Percentiles rank a stretch among this genome's conserved stretches.
phyloP scores from a whole-genome alignment of 768 basidiomycete species.

The Sarcomyxa edulis region DNA sequence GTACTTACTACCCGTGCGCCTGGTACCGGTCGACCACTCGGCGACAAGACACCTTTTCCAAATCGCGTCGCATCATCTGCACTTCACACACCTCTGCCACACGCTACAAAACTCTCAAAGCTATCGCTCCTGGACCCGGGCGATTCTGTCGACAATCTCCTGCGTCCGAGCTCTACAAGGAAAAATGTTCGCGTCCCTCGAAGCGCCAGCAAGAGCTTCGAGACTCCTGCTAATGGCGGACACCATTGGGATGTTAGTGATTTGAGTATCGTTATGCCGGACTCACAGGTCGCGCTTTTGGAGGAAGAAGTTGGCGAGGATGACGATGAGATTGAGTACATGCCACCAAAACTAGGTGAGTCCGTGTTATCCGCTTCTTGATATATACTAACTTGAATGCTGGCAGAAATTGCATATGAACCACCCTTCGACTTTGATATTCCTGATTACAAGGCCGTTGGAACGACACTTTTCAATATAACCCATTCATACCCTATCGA shows the following conservation, averaged over 20 bases:
- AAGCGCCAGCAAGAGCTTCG: constrained; percentile 44
- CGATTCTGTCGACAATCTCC: constrained; percentile 33
- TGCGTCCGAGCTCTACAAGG: constrained; percentile 64
- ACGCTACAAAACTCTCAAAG: constrained; percentile 27
- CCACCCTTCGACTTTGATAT: constrained; percentile 41
- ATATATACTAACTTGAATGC: background rate
- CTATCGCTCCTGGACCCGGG: constrained; percentile 19
- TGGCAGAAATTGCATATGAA: constrained; percentile 34
- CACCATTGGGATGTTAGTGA: constrained; percentile 78
- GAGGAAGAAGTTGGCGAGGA: constrained; percentile 29
- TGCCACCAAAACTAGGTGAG: constrained; percentile 43
- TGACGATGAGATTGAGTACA: constrained; percentile 47
- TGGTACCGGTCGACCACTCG: constrained; percentile 57
- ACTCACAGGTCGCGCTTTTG: constrained; percentile 17
- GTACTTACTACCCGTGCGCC: too few relatives aligned
- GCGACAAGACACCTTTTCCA: constrained; percentile 74
- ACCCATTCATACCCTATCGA: constrained; percentile 28
- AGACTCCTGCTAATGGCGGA: constrained; percentile 63
- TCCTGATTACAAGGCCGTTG: constrained; percentile 38
- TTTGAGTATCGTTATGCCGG: constrained; percentile 21
- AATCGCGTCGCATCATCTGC: constrained; percentile 41
- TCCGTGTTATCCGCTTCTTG: background rate
- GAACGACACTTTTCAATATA: constrained; percentile 26
- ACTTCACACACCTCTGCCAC: constrained; percentile 29
- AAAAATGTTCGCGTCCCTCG: constrained; percentile 56